Evolutionary conservation across 331 rosid genomes (phyloP).

Genomic region (Acacia pycnantha): DNA sequence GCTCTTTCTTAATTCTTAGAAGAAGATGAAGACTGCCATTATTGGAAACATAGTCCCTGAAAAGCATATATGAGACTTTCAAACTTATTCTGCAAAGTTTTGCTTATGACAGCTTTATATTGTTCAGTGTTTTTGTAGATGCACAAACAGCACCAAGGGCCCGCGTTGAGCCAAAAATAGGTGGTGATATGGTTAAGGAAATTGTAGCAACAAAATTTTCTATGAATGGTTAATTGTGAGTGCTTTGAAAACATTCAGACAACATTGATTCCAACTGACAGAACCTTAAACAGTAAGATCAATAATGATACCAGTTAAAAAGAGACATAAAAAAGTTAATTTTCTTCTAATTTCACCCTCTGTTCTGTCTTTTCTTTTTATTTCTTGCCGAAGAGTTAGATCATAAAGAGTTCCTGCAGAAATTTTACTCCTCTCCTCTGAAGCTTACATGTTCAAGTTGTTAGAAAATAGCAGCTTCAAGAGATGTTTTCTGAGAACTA

Average conservation of each 20-base stretch:
- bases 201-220: slow-evolving; percentile 27
- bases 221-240: slow-evolving; percentile 27
- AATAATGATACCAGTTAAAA: slow-evolving; percentile 30
- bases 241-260: slow-evolving; percentile 13
- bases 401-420: slow-evolving; percentile 15
- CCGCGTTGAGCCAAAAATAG: slow-evolving; percentile 15
- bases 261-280: slow-evolving; percentile 19
- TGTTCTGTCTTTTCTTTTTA: slow-evolving; percentile 16
- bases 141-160: slow-evolving; percentile 27
- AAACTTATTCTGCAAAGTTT: slow-evolving; percentile 28
- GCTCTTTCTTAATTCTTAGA: neutral
- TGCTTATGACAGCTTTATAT: slow-evolving; percentile 25
- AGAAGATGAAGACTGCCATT: slow-evolving; percentile 22
- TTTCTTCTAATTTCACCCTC: slow-evolving; percentile 31
- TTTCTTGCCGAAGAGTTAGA: slow-evolving; percentile 10
- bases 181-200: slow-evolving; percentile 24
- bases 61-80: slow-evolving; percentile 33
- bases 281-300: slow-evolving; percentile 26
- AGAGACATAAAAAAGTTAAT: slow-evolving; percentile 22
- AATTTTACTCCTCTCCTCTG: neutral
- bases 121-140: slow-evolving; percentile 4
- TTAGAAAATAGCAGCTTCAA: slow-evolving; percentile 24
- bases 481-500: neutral
- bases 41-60: slow-evolving; percentile 32
- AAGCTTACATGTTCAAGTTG: neutral